phyloP scores from a whole-genome alignment of 352 stramenopile species.

The Phytopythium litorale region DNA sequence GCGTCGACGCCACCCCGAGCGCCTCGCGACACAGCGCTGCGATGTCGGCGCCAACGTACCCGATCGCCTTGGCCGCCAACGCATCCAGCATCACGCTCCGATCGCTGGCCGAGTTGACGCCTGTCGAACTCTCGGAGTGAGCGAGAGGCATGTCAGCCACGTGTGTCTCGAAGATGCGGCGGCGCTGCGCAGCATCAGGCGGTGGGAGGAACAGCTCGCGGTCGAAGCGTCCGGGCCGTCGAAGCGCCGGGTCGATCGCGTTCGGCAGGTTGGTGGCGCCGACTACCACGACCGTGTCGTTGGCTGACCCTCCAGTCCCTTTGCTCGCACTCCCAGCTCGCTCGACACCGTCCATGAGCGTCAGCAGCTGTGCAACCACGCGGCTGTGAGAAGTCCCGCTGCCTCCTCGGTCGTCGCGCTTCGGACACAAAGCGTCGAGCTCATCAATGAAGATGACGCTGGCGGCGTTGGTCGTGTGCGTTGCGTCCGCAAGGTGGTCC shows the following conservation, averaged over 20 bases:
- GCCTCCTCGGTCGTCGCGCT: slow-evolving; percentile 62
- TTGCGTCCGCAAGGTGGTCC: slow-evolving; percentile 16
- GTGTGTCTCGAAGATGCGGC: slow-evolving; percentile 67
- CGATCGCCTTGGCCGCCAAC: slow-evolving; percentile 50
- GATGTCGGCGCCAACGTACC: slow-evolving; percentile 83
- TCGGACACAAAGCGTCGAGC: slow-evolving; percentile 93
- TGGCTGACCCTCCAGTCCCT: slow-evolving; percentile 10
- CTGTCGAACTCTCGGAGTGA: background rate
- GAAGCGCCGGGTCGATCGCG: slow-evolving; percentile 81
- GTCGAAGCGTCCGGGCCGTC: slow-evolving; percentile 77
- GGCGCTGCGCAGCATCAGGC: slow-evolving; percentile 32
- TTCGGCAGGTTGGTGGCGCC: slow-evolving; percentile 94
- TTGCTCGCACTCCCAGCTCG: slow-evolving; percentile 9
- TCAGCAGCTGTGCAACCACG: slow-evolving; percentile 94
- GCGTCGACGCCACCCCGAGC: slow-evolving; percentile 55
- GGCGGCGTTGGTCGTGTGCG: slow-evolving; percentile 21
- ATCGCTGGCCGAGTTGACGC: background rate
- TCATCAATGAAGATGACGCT: slow-evolving; percentile 96
- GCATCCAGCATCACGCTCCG: slow-evolving; percentile 27
- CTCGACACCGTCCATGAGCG: slow-evolving; percentile 93
- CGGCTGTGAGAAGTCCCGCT: slow-evolving; percentile 43
- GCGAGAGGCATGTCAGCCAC: slow-evolving; percentile 15
- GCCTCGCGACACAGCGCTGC: slow-evolving; percentile 73
- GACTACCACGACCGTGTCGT: slow-evolving; percentile 92
- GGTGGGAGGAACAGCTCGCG: slow-evolving; percentile 67